Conservation (phyloP, 768 basidiomycete genomes). For the Suillus discolor region DNA sequence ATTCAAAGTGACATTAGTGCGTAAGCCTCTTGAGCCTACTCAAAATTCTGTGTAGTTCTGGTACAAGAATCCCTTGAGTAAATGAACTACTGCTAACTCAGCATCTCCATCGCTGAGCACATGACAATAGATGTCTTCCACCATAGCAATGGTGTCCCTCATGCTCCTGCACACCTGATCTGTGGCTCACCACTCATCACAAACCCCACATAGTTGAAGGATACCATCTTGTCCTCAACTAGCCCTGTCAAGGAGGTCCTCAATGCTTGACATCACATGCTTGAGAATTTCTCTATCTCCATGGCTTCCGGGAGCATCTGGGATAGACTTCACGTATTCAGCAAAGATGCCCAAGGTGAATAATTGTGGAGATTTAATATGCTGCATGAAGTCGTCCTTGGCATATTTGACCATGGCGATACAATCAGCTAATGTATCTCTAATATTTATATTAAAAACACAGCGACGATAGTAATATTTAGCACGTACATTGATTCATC, state of each 20-base stretch:
- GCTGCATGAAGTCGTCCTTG: neutral
- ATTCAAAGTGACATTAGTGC: no score
- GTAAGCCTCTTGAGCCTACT: no score
- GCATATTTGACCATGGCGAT: neutral
- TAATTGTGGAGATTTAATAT: neutral
- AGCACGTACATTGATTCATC: neutral
- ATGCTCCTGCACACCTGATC: neutral
- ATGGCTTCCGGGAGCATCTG: neutral
- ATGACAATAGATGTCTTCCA: neutral
- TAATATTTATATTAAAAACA: neutral
- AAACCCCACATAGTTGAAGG: neutral
- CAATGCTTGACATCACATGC: neutral
- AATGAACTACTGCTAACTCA: neutral
- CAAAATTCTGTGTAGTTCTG: neutral
- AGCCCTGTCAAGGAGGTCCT: neutral
- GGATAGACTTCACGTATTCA: neutral
- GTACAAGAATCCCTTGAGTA: neutral
- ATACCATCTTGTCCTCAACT: neutral
- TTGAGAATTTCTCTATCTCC: neutral
- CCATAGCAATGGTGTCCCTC: neutral
- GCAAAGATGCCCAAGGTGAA: neutral
- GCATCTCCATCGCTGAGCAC: neutral
- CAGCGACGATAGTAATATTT: neutral
- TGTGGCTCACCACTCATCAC: neutral
- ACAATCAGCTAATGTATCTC: neutral